Percentiles rank a stretch among this genome's conserved stretches.
Conservation (phyloP, 768 basidiomycete species). For the Suillus brevipes region DNA sequence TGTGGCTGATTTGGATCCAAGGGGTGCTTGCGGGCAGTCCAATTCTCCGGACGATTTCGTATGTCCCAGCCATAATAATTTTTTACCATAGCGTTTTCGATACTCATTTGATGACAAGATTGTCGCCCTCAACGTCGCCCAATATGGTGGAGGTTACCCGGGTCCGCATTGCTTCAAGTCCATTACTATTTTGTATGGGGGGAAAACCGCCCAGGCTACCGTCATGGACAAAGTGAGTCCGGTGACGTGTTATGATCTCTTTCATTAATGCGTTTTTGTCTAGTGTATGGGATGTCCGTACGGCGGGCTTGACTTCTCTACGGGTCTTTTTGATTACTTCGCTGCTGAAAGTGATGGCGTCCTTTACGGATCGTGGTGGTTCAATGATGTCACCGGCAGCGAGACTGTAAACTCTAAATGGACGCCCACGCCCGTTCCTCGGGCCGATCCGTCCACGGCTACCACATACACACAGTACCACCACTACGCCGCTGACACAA, state of each 20-base stretch:
- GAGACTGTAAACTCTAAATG: conserved; percentile 2
- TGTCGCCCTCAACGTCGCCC: conserved; percentile 32
- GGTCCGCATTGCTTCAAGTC: conserved; percentile 60
- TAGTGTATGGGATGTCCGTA: conserved; percentile 68
- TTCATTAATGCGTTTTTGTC: conserved; percentile 6
- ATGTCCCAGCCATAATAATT: conserved; percentile 18
- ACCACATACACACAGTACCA: no score
- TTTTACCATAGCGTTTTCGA: conserved; percentile 38
- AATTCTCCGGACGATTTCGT: conserved; percentile 43
- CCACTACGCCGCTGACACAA: background rate
- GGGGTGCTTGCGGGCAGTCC: conserved; percentile 54
- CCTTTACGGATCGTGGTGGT: conserved; percentile 60
- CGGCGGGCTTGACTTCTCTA: conserved; percentile 67
- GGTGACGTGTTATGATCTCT: no score
- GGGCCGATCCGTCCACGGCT: background rate
- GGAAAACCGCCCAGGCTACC: conserved; percentile 50
- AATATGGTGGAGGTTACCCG: conserved; percentile 61
- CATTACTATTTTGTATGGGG: conserved; percentile 59
- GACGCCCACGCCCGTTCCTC: background rate
- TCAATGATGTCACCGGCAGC: conserved; percentile 40
- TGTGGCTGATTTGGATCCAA: conserved; percentile 21
- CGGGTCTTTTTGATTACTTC: conserved; percentile 65
- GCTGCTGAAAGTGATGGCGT: conserved; percentile 49
- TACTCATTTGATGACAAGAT: conserved; percentile 33
- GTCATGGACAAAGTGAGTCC: conserved; percentile 59